Evolutionary conservation across 2,329 filamentous ascomycete genomes (phyloP), one percentile per base, ranked within the genome.

Genomic region (Hymenoscyphus fructigenus): DNA sequence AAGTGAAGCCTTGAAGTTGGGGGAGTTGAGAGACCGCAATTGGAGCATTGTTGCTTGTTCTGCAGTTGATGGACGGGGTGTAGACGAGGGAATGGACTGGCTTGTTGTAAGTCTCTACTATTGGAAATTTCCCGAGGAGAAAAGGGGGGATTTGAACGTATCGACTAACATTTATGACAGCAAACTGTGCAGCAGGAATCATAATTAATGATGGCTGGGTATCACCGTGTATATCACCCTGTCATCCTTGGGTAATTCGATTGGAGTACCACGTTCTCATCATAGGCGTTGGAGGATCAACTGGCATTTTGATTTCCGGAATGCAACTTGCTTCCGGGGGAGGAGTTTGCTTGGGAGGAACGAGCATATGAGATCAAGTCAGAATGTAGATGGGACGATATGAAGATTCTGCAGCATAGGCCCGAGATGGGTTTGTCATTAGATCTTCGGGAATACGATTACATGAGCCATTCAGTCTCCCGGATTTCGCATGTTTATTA

Each of bases 1-100:
- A 69, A 96, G 92, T 63, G 94, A 98, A 80, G 94, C 93, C 59
- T 80, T 99, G 78, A 90, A 90, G 73, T 80, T 99, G 71, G 93
- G 92, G 62, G 93, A 97, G 79, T 81, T 99, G 76, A 90, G 94
- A 73, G 95, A 99, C 78, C 86, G 95, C 74, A 99, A 98, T 83
- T 99, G 95, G 95, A 98, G 93, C 79, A 99, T 99, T 76, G 93
- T 99, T 77, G 94, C 93, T 26, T 99, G 95, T 79, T 96, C 92
- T 70, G 95, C 95, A 15, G 94, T 99, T 64, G 95, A 97, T 76
- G 95, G 95, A 55, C 91, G 91, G 74, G 95, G 95, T 77, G 91
- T 99, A 56, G 92, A 90, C 68, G 95, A 99, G 80, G 95, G 95
- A 66, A 99, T 99, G 95, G 95, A 99, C 79, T 99, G 95, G 95